Base-by-base conservation (phyloP, 2,329 filamentous ascomycete species). In the Tricladium varicosporioides region DNA sequence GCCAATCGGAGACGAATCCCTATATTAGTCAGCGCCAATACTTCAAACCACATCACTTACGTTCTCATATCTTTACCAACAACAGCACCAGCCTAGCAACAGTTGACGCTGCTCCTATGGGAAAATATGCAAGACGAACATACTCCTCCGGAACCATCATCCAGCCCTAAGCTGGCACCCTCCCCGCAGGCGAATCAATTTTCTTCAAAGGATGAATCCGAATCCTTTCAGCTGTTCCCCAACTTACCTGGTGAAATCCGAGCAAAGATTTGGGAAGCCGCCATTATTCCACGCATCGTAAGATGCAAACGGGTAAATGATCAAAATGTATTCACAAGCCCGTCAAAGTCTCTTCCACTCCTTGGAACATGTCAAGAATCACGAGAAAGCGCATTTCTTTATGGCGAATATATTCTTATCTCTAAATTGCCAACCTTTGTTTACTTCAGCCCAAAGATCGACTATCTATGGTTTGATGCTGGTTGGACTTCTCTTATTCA, bases 381-480 rank as follows among this genome's bases (percentile, higher is more conserved):
- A 27, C 15, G 56, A 40, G 40, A 58, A n/a, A 31, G 27, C 16
- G 51, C 47, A 2, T 54, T 58, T 8, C 42, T 58, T 11, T 51
- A 51, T 43, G 56, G 56, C 11, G 51, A 45, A 5, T 58, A 54
- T 22, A 15, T 44, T 1, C 22, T 58, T 8, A 27, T 58, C 19
- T 33, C 45, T 9, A 40, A 45, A 2, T 47, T 27, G 14, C 51
- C 56, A 7, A 44, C 15, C 5, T 7, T 22, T 7, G 31, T 58
- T 5, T 54, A 58, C 16, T 58, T 54, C 46, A 58, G 56, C 15
- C 56, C 48, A 5, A 51, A 46, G 10, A 10, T 46, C 19, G 56
- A 58, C 36, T 63, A 57, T 48, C 51, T 67, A 1, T 59, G 60
- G 46, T 62, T 67, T 44, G 62, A 67, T 51, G 60, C 62, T 16